phyloP scores from a whole-genome alignment of 805 yeast genomes.

The Diddensiella santjacobensis region DNA sequence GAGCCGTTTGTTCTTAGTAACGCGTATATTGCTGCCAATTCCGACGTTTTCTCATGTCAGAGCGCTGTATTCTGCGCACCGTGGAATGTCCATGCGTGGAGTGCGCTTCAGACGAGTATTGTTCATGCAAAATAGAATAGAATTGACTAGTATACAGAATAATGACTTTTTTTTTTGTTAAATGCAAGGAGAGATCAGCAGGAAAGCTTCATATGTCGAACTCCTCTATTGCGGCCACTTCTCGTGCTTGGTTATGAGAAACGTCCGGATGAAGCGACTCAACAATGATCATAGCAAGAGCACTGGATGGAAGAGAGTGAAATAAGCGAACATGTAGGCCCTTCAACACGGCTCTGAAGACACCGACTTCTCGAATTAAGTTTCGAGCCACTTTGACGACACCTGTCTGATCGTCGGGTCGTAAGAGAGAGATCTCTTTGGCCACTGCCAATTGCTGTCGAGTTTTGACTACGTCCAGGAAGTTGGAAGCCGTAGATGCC shows the following conservation, averaged over 20 bases:
- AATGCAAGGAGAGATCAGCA: background rate
- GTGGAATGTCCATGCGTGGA: conserved; percentile 39
- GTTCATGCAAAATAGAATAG: background rate
- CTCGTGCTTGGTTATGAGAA: conserved; percentile 3
- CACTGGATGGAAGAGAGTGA: conserved; percentile 39
- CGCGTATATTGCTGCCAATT: conserved; percentile 45
- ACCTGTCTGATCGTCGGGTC: conserved; percentile 38
- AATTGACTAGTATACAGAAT: background rate
- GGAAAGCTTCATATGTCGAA: background rate
- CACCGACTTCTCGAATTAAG: conserved; percentile 37
- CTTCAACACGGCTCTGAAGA: conserved; percentile 33
- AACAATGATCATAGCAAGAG: conserved; percentile 39
- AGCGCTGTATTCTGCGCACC: conserved; percentile 68
- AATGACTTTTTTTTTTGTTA: background rate
- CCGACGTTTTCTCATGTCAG: conserved; percentile 54
- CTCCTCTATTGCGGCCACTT: background rate
- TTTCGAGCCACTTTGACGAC: conserved; percentile 34
- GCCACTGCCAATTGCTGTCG: conserved; percentile 42
- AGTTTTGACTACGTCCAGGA: conserved; percentile 42
- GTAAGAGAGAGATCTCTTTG: conserved; percentile 34
- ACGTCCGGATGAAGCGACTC: conserved; percentile 38
- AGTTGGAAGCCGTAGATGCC: conserved; percentile 37
- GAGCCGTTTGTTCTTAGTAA: conserved; percentile 50
- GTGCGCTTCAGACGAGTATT: conserved; percentile 1
- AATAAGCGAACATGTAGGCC: conserved; percentile 38